A percentile compares a stretch with the other conserved stretches of the same genome.
phyloP scores from a whole-genome alignment of 257 asterid genomes.

The Solanum lignicaule region DNA sequence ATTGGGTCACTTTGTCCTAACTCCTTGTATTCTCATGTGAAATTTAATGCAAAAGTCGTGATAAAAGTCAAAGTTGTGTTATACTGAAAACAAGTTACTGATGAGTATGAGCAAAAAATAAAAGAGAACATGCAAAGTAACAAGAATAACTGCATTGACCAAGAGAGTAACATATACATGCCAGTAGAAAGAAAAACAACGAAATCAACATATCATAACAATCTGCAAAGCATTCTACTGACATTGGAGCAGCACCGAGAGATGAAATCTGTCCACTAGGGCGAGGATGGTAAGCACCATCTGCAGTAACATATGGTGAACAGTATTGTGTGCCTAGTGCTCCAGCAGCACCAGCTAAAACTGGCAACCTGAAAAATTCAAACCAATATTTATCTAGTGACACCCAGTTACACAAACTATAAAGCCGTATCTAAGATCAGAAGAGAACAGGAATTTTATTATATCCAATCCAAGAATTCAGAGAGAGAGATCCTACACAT shows the following conservation, averaged over 20 bases:
- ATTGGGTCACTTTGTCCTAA: not conserved
- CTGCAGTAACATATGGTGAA: conserved; percentile 70
- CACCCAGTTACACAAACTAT: not conserved
- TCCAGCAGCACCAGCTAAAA: conserved; percentile 93
- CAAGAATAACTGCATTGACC: not conserved
- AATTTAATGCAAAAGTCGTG: not conserved
- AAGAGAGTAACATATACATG: not conserved
- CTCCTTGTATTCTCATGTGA: not conserved
- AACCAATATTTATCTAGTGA: not conserved
- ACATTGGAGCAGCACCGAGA: conserved; percentile 47
- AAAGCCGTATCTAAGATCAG: not conserved
- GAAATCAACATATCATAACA: not conserved
- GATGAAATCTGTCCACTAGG: conserved; percentile 60
- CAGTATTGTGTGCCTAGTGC: conserved; percentile 76
- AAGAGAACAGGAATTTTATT: not conserved
- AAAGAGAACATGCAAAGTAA: not conserved
- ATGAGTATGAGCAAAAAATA: not conserved
- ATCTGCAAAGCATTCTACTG: conserved; percentile 2
- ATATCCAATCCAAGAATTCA: not conserved
- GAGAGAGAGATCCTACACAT: not conserved
- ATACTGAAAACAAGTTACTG: not conserved
- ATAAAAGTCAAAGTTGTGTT: not conserved
- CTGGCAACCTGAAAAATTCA: conserved; percentile 59
- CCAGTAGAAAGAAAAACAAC: not conserved
- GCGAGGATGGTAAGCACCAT: conserved; percentile 64